phyloP scores from a whole-genome alignment of 1,284 basidiomycete species.

The Ganoderma sinense region DNA sequence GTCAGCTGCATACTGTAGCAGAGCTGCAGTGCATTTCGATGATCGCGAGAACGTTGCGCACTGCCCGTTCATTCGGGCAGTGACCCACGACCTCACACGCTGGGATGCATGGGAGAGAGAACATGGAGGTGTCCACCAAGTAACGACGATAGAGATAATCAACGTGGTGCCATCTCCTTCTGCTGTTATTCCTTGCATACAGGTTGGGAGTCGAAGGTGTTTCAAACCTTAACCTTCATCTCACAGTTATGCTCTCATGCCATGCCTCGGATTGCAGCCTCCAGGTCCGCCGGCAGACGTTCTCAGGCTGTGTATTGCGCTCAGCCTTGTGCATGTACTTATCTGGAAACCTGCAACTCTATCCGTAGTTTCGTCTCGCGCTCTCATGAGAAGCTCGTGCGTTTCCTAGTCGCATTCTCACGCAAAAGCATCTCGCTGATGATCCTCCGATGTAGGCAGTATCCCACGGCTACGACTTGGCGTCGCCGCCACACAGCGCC shows the following conservation, averaged over 20 bases:
- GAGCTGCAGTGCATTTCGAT: conserved; percentile 16
- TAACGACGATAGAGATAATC: conserved; percentile 17
- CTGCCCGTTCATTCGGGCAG: neutral
- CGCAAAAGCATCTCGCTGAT: conserved; percentile 20
- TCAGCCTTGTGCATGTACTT: conserved; percentile 18
- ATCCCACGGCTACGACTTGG: conserved; percentile 16
- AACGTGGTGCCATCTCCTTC: conserved; percentile 10
- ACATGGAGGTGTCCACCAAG: conserved; percentile 5
- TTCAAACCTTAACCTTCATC: conserved; percentile 5
- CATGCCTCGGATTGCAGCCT: conserved; percentile 17
- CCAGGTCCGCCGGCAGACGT: conserved; percentile 20
- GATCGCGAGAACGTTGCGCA: conserved; percentile 24
- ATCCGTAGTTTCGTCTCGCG: conserved; percentile 18
- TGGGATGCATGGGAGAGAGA: conserved; percentile 9
- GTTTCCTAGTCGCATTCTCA: conserved; percentile 17
- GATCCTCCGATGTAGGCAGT: conserved; percentile 16
- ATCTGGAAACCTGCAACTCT: conserved; percentile 27
- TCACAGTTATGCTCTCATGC: conserved; percentile 11
- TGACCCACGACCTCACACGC: neutral
- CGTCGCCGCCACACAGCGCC: conserved; percentile 15
- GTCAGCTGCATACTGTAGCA: neutral
- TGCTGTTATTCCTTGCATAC: neutral
- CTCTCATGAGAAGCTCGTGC: conserved; percentile 22
- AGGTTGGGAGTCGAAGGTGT: neutral
- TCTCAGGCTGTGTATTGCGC: conserved; percentile 7